Conservation (phyloP, 495 filamentous ascomycete genomes). For the Tuber brumale region DNA sequence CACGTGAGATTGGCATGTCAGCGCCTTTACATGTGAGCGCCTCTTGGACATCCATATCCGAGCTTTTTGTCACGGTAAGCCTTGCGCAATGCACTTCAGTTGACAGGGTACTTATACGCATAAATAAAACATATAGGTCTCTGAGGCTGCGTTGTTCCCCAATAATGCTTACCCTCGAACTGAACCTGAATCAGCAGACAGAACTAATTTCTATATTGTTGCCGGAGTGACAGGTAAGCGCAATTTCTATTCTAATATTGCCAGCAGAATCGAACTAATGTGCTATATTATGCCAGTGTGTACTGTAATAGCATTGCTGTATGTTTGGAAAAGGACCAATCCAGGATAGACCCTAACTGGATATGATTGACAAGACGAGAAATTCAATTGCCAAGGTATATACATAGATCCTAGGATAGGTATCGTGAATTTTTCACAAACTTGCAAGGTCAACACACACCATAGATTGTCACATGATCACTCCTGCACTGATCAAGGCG, state of each 20-base stretch:
- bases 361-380: background rate
- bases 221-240: conserved; percentile 54
- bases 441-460: background rate
- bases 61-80: conserved; percentile 69
- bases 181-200: conserved; percentile 73
- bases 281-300: conserved; percentile 16
- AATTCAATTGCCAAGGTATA: no score
- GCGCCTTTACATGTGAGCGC: conserved; percentile 89
- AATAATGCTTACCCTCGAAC: conserved; percentile 78
- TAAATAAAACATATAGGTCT: conserved; percentile 48
- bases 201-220: conserved; percentile 77
- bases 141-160: conserved; percentile 85
- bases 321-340: conserved; percentile 34
- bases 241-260: background rate
- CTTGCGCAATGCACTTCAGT: background rate
- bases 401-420: no score
- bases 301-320: conserved; percentile 29
- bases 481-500: background rate
- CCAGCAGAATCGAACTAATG: background rate
- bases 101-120: background rate
- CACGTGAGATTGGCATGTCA: conserved; percentile 67
- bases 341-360: conserved; percentile 11
- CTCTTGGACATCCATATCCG: conserved; percentile 81
- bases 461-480: background rate
- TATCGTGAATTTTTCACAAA: background rate